These are phyloP conservation scores for Platanthera zijinensis DNA, from an alignment of 106 monocot genomes.

Conservation along the genomic window DNA sequence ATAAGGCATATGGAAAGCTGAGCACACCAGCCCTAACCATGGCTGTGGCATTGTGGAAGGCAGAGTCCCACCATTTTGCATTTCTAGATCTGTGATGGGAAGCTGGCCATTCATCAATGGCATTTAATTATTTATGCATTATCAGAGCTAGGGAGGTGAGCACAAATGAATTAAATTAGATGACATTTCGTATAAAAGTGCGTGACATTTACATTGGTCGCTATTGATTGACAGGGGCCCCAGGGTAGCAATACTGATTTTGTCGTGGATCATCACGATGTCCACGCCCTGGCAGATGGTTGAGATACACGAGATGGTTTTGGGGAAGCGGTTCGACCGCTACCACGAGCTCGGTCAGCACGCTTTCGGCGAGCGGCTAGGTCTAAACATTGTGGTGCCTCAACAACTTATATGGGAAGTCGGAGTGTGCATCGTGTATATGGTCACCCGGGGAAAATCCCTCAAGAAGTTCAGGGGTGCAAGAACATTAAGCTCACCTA, in stretches of 20 bases:
- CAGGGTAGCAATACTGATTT: conserved; percentile 35
- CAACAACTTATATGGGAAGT: conserved; percentile 38
- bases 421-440: too few species aligned
- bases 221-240: conserved; percentile 35
- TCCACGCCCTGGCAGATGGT: conserved; percentile 84
- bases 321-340: conserved; percentile 55
- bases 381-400: conserved; percentile 63
- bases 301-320: conserved; percentile 76
- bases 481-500: background rate
- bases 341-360: conserved; percentile 67
- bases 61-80: conserved; percentile 12
- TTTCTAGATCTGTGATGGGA: background rate
- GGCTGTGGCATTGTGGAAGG: conserved; percentile 4
- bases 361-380: conserved; percentile 58
- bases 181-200: too few species aligned
- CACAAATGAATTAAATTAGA: too few species aligned
- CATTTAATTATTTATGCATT: background rate
- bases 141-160: conserved; percentile 2
- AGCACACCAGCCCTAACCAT: conserved; percentile 4
- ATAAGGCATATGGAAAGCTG: conserved; percentile 4
- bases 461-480: too few species aligned
- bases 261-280: conserved; percentile 63
- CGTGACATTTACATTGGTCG: background rate
- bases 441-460: too few species aligned
- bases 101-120: background rate